A percentile compares a stretch with the other conserved stretches of the same genome.
Evolutionary conservation across 2,329 filamentous ascomycete species (phyloP).

Genomic region (Nothopassalora personata): DNA sequence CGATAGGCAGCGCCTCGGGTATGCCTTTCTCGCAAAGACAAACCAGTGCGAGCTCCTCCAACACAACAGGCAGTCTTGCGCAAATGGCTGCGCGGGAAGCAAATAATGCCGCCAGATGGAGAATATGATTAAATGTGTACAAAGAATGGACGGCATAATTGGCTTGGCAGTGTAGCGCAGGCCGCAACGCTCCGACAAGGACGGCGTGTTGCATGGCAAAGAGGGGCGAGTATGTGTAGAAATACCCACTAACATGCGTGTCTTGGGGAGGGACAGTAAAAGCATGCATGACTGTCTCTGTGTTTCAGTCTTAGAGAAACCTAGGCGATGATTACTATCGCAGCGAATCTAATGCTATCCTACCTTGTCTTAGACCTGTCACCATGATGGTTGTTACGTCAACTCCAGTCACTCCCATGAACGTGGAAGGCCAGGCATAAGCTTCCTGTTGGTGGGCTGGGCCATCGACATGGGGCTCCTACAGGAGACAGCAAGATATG

Average conservation of each 20-base stretch:
- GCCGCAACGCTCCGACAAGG: neutral
- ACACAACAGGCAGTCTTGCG: slow-evolving; percentile 13
- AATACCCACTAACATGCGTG: neutral
- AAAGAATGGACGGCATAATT: neutral
- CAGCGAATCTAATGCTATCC: neutral
- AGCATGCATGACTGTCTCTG: neutral
- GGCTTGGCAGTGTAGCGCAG: neutral
- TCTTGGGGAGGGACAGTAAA: neutral
- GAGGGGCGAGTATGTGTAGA: neutral
- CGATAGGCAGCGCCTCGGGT: slow-evolving; percentile 3
- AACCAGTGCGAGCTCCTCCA: slow-evolving; percentile 7
- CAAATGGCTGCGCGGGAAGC: slow-evolving; percentile 20
- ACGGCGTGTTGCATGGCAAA: neutral
- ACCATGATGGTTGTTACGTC: too few species aligned
- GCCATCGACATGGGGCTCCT: too few species aligned
- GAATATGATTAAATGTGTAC: slow-evolving; percentile 8
- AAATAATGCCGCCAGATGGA: slow-evolving; percentile 19
- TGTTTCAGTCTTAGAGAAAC: neutral
- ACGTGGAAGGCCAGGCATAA: too few species aligned
- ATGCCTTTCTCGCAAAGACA: slow-evolving; percentile 10
- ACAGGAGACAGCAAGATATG: too few species aligned
- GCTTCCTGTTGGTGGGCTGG: too few species aligned
- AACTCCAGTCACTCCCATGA: too few species aligned
- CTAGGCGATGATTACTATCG: neutral
- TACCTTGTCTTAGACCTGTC: neutral